Percentiles rank a stretch among this genome's conserved stretches.
Conservation (phyloP, 768 basidiomycete genomes). For the Suillus sp. region DNA sequence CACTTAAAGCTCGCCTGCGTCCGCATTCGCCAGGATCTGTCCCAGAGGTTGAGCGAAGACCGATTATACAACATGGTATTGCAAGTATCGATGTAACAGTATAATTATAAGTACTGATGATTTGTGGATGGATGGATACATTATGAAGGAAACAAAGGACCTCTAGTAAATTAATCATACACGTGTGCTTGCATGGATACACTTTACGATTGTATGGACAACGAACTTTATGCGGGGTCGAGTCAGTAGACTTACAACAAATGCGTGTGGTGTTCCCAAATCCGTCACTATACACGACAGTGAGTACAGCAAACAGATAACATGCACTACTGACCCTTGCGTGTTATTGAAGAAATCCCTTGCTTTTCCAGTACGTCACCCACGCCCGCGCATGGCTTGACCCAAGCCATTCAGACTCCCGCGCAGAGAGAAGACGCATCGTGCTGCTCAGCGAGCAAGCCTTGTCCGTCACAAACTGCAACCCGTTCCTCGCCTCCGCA, state of each 20-base stretch:
- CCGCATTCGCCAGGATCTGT: conserved; percentile 18
- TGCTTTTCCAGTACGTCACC: not conserved
- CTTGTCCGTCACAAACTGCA: not conserved
- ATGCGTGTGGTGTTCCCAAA: not conserved
- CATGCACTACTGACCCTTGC: not conserved
- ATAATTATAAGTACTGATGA: not conserved
- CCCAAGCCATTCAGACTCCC: not conserved
- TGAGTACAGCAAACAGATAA: not conserved
- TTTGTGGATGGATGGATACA: not conserved
- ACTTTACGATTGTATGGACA: conserved; percentile 20
- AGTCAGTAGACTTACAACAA: too few species aligned
- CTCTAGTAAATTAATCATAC: not conserved
- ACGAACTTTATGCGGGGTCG: not conserved
- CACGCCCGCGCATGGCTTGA: not conserved
- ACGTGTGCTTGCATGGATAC: not conserved
- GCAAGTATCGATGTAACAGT: conserved; percentile 27
- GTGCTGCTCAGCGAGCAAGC: not conserved
- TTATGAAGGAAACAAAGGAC: not conserved
- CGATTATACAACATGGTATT: conserved; percentile 26
- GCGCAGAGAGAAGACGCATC: not conserved
- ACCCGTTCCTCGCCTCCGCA: not conserved
- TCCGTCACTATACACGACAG: not conserved
- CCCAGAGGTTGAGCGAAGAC: conserved; percentile 27
- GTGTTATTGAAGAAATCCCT: conserved; percentile 1
- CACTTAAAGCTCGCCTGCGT: conserved; percentile 23